Evolutionary conservation across 2,329 filamentous ascomycete species (phyloP), one percentile per base, ranked within the genome.

Genomic region (Talaromyces verruculosus): DNA sequence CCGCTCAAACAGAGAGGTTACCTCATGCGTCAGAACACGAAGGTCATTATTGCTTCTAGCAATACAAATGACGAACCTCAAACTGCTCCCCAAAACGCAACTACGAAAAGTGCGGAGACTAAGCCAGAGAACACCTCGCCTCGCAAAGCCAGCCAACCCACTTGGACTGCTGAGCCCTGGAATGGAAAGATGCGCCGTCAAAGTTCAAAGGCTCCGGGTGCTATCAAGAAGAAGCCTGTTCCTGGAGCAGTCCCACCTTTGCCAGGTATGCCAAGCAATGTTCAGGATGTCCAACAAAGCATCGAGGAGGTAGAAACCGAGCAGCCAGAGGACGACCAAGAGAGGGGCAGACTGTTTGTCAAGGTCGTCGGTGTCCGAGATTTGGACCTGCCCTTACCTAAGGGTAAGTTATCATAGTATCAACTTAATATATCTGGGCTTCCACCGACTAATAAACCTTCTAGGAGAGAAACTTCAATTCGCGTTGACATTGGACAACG

Each of bases 331-430:
- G 93, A 97, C 66, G 92, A 88, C 63, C 89, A 89, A 66, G 95
- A 99, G 79, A 85, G 95, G 71, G 95, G 95, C 10, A 85, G 95
- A 67, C 84, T 99, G 1, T 99, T 99, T 73, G 93, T 99, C 70
- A 99, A 99, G 82, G 95, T 99, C n/a, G 90, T 98, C 77, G 93
- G 94, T 53, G 93, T 98, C 69, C 98, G 98, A 78, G 93, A 98
- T 72, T 85, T 99, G 43, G 93, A 97, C 74, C 83, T 98, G 51
- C 94, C 95, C 25, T 82, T 99, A 64, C 93, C 95, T 37, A 91
- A 89, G 81, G 94, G 92, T 95, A 85, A 84, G 90, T 76, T 39
- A 35, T 45, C n/a, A 11, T 19, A 28, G n/a, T 37, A 59, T 55
- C 45, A 19, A 10, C 19, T 2, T 39, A 33, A 57, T 37, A 57